Percentiles rank a stretch among this genome's conserved stretches.
phyloP scores from a whole-genome alignment of 2,329 filamentous ascomycete species.

The Xylariaceae sp. region DNA sequence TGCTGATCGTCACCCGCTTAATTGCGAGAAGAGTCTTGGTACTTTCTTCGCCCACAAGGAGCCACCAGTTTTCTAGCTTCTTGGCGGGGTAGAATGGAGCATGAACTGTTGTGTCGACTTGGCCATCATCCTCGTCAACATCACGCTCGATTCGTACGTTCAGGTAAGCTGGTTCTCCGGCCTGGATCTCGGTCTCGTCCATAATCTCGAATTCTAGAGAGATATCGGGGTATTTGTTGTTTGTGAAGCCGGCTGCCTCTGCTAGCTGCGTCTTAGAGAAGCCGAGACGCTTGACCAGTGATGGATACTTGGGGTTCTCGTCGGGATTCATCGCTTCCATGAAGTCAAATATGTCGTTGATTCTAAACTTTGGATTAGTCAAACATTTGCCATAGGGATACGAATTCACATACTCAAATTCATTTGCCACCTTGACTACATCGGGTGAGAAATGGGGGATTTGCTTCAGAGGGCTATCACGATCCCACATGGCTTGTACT shows the following conservation, averaged over 20 bases:
- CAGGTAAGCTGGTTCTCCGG: constrained; percentile 77
- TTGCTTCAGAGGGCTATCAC: constrained; percentile 93
- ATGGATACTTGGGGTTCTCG: constrained; percentile 78
- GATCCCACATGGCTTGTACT: constrained; percentile 98
- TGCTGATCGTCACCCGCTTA: constrained; percentile 86
- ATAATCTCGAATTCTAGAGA: constrained; percentile 85
- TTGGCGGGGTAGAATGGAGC: constrained; percentile 88
- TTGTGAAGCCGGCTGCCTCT: constrained; percentile 91
- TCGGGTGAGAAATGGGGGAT: constrained; percentile 90
- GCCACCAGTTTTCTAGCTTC: constrained; percentile 98
- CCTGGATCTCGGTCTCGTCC: constrained; percentile 73
- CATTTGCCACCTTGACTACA: constrained; percentile 76
- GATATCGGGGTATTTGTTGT: constrained; percentile 92
- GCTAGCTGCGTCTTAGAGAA: constrained; percentile 78
- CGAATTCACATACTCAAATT: constrained; percentile 55
- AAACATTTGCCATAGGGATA: too few species aligned
- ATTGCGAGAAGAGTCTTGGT: constrained; percentile 85
- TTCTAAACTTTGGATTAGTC: constrained; percentile 43
- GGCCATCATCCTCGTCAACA: constrained; percentile 62
- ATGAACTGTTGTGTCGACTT: constrained; percentile 80
- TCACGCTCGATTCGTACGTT: constrained; percentile 83
- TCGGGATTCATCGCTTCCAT: constrained; percentile 98
- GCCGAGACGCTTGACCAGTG: constrained; percentile 71
- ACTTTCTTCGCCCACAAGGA: constrained; percentile 90
- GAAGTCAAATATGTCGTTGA: constrained; percentile 95